Evolutionary conservation across 139 green algal genomes (phyloP), one percentile per base, ranked within the genome.

Genomic region (Picochlorum sp.): DNA sequence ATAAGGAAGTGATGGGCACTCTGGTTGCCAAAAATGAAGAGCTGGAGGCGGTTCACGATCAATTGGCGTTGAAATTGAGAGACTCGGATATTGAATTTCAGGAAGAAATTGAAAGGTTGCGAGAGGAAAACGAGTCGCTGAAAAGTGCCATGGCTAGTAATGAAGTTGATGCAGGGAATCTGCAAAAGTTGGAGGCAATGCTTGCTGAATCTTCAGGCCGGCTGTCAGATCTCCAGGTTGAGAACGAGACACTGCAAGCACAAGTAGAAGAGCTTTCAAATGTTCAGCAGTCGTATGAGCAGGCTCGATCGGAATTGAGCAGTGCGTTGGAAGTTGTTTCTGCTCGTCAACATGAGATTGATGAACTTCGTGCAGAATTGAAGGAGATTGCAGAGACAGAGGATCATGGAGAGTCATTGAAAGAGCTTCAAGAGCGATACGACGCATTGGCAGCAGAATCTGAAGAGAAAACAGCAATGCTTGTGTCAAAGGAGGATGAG

Each of bases 41-140:
- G 20, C 20, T 59, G 1, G 20, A 59, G 23, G 47, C 9, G 6
- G 18, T 54, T 54, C 47, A 54, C 18, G n/a, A 54, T 54, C 47
- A 54, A 8, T 13, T 54, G 18, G 47, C 8, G 8, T 41, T 41
- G 34, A 41, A 41, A 41, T 41, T 41, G 34, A 41, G 8, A 41
- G 34, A 41, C 34, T 41, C 34, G 1, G 34, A 49, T 58, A 58
- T 45, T 30, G 51, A 11, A 69, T 61, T 62, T 4, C 44, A 13
- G 32, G 57, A 18, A 56, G 58, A 5, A 54, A 28, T 58, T 34
- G 45, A 41, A 45, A 69, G 23, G 24, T 64, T 46, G 71, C 57
- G 60, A 54, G 30, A 11, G 54, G 64, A 14, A 4, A 23, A 38
- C 14, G 56, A 15, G 18, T 23, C 18, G 10, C 8, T 62, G 56